Evolutionary conservation across 805 yeast species (phyloP).

Genomic region (Candida montana): DNA sequence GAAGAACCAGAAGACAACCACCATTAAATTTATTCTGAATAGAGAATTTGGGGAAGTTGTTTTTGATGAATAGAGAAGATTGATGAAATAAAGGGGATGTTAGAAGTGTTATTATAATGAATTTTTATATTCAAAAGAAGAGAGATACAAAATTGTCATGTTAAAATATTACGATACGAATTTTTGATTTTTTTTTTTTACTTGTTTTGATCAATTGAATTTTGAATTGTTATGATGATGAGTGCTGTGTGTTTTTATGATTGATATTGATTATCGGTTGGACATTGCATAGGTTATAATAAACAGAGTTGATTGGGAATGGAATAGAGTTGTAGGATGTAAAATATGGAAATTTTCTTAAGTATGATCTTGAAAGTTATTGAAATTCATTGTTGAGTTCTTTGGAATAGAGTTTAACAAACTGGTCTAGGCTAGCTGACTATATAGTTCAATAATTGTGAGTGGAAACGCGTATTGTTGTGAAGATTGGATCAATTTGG

Average conservation of each 20-base stretch:
- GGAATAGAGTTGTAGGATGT: too few relatives aligned
- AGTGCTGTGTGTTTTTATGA: neutral
- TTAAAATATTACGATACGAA: slow-evolving; percentile 1
- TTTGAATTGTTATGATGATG: neutral
- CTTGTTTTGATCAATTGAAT: neutral
- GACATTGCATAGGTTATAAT: neutral
- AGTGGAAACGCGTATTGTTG: too few relatives aligned
- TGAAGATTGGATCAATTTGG: too few relatives aligned
- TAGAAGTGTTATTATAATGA: neutral
- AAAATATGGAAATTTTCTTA: too few relatives aligned
- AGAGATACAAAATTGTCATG: too few relatives aligned
- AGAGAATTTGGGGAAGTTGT: neutral
- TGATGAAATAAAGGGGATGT: neutral
- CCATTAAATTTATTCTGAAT: slow-evolving; percentile 40
- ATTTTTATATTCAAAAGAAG: neutral
- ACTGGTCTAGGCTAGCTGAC: too few relatives aligned
- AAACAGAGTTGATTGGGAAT: neutral
- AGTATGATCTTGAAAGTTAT: too few relatives aligned
- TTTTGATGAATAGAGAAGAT: neutral
- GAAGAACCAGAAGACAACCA: slow-evolving; percentile 58
- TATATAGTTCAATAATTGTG: too few relatives aligned
- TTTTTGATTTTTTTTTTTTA: neutral
- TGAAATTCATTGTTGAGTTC: too few relatives aligned
- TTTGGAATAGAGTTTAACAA: too few relatives aligned
- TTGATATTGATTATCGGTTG: slow-evolving; percentile 1